Percentiles rank a stretch among this genome's conserved stretches.
Conservation (phyloP, 2,329 filamentous ascomycete genomes). For the Microdochium trichocladiopsis region DNA sequence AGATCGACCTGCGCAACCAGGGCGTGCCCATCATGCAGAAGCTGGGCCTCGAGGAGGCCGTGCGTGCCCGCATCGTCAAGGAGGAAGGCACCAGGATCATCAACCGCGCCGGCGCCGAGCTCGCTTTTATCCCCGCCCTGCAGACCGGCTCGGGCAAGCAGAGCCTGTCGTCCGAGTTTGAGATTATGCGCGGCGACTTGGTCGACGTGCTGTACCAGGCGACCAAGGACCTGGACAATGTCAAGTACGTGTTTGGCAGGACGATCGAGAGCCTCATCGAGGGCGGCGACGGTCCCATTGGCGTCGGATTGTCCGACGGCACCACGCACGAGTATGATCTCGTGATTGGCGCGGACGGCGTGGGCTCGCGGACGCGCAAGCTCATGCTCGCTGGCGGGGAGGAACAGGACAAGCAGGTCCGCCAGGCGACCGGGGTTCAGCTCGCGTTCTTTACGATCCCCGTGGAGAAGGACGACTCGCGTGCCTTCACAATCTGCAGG, state of each 20-base stretch:
- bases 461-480: not conserved
- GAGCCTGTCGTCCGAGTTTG: constrained; percentile 24
- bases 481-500: not conserved
- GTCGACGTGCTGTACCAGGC: constrained; percentile 21
- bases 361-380: constrained; percentile 36
- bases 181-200: constrained; percentile 26
- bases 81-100: constrained; percentile 34
- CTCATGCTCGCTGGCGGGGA: constrained; percentile 20
- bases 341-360: constrained; percentile 46
- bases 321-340: constrained; percentile 36
- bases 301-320: constrained; percentile 33
- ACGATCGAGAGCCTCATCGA: constrained; percentile 9
- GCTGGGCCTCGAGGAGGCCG: constrained; percentile 27
- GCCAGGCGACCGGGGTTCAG: constrained; percentile 11
- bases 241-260: constrained; percentile 17
- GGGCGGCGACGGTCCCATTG: constrained; percentile 15
- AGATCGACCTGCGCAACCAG: constrained; percentile 34
- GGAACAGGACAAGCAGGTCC: constrained; percentile 5
- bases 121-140: constrained; percentile 17
- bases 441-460: constrained; percentile 17
- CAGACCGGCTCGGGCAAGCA: constrained; percentile 19
- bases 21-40: constrained; percentile 30
- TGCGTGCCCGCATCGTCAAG: constrained; percentile 24
- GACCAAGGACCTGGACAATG: constrained; percentile 16
- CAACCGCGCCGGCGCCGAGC: constrained; percentile 14